phyloP scores from a whole-genome alignment of 1,284 basidiomycete species.

The Ganoderma multipileum region DNA sequence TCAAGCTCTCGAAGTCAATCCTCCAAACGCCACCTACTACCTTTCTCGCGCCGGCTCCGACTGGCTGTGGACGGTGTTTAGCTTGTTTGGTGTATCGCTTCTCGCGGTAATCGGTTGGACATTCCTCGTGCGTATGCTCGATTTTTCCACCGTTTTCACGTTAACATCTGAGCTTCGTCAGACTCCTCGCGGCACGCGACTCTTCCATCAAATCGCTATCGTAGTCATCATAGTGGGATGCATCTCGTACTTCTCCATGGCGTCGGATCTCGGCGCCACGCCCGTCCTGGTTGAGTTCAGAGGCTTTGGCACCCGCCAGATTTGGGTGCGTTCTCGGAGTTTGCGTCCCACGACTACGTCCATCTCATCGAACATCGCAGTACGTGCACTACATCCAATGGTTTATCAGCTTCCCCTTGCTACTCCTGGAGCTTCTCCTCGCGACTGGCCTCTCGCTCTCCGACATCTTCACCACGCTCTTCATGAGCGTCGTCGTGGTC shows the following conservation, averaged over 20 bases:
- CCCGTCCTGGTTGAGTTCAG: slow-evolving; percentile 56
- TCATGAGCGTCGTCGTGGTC: slow-evolving; percentile 60
- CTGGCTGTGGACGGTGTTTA: slow-evolving; percentile 65
- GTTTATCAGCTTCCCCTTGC: slow-evolving; percentile 63
- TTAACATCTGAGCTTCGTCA: slow-evolving; percentile 15
- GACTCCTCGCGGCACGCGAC: slow-evolving; percentile 48
- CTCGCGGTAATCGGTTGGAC: slow-evolving; percentile 48
- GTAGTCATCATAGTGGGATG: slow-evolving; percentile 53
- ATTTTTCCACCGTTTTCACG: too few species aligned
- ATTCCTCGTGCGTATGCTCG: slow-evolving; percentile 38
- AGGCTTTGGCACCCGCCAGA: slow-evolving; percentile 51
- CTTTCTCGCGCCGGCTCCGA: slow-evolving; percentile 51
- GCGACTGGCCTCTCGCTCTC: slow-evolving; percentile 59
- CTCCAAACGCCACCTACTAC: slow-evolving; percentile 46
- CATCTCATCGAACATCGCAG: slow-evolving; percentile 30
- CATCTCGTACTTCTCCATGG: slow-evolving; percentile 62
- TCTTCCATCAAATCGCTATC: slow-evolving; percentile 57
- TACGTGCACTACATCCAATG: slow-evolving; percentile 64
- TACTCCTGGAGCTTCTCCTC: slow-evolving; percentile 56
- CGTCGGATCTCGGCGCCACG: slow-evolving; percentile 64
- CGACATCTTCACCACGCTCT: slow-evolving; percentile 59
- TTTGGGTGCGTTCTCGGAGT: slow-evolving; percentile 49
- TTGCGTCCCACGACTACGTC: not conserved
- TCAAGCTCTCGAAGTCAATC: slow-evolving; percentile 41
- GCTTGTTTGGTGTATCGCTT: slow-evolving; percentile 53